Base-by-base conservation (phyloP, 441 rosid genomes). In the Dalechampia spathulata region DNA sequence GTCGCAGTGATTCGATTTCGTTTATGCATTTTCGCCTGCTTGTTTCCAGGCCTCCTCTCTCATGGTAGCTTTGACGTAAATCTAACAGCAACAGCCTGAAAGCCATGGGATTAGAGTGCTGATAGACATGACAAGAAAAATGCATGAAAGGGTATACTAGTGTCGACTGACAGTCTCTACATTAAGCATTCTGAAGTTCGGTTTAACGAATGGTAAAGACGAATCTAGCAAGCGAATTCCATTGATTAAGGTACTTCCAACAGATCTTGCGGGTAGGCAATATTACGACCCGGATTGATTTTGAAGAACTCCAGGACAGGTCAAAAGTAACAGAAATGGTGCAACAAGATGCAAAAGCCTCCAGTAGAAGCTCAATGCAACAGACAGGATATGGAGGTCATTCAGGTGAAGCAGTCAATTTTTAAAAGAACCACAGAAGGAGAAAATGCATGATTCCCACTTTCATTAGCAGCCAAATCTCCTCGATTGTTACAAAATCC, bases 51-150 rank as follows among this genome's bases (percentile, higher is more conserved):
- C 85, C 68, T 83, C 86, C 78, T 86, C 87, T 52, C 79, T 75
- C 89, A 78, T 80, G 1, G 57, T 58, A 16, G 86, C 83, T 72
- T 48, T 83, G 49, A 74, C 95, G 65, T 85, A 92, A 61, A 92
- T 87, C 72, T 92, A 96, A 64, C 85, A 86, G 86, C 95, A 83
- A 74, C 92, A 89, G 15, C 94, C 97, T 92, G 81, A 57, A 68
- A 78, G n/a, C n/a, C 27, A 57, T 14, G 42, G 12, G 8, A 11
- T 21, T 28, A 47, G 42, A 26, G 45, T 30, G 15, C 6, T 17
- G 2, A 25, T 0, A 52, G 10, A 16, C 40, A 30, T 30, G 4
- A 25, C 21, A 25, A 20, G 5, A 8, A 30, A 4, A 30, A 25
- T 8, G 8, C 4, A n/a, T n/a, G n/a, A n/a, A n/a, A n/a, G n/a